These are phyloP conservation scores for Alternaria ethzedia DNA, from an alignment of 2,329 filamentous ascomycete species.

Conservation along the genomic window DNA sequence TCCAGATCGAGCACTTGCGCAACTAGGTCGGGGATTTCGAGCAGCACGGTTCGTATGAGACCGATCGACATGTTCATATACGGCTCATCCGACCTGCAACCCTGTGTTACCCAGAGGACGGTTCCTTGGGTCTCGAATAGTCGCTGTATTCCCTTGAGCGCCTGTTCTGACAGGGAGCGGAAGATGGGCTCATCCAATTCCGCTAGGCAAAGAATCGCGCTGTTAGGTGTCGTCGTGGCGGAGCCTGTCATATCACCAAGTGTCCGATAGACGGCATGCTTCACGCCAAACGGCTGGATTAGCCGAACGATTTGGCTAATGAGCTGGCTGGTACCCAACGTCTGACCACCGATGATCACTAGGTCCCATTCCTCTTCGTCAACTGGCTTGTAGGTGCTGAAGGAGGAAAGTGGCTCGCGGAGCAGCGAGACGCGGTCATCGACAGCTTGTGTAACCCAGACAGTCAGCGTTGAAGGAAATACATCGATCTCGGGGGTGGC, in stretches of 20 bases:
- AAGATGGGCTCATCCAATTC: slow-evolving; percentile 5
- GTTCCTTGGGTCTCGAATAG: not conserved
- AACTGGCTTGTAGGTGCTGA: not conserved
- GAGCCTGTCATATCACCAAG: not conserved
- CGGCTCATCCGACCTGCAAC: not conserved
- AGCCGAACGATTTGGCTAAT: not conserved
- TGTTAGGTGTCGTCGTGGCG: not conserved
- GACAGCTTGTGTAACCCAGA: not conserved
- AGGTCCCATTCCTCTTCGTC: not conserved
- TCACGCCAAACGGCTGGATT: not conserved
- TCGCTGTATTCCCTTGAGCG: not conserved
- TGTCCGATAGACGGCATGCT: not conserved
- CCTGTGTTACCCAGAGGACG: not conserved
- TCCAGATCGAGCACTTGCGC: not conserved
- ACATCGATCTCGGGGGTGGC: not conserved
- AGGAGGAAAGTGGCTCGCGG: not conserved
- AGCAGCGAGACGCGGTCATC: slow-evolving; percentile 6
- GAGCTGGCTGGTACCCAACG: not conserved
- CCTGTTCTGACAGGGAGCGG: not conserved
- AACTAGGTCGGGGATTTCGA: not conserved
- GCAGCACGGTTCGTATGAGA: not conserved
- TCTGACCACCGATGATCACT: not conserved
- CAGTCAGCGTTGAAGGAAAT: not conserved
- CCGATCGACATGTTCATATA: not conserved
- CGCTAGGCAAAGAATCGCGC: slow-evolving; percentile 4